Evolutionary conservation across 2,329 filamentous ascomycete genomes (phyloP).

Genomic region (Hymenoscyphus albidus): DNA sequence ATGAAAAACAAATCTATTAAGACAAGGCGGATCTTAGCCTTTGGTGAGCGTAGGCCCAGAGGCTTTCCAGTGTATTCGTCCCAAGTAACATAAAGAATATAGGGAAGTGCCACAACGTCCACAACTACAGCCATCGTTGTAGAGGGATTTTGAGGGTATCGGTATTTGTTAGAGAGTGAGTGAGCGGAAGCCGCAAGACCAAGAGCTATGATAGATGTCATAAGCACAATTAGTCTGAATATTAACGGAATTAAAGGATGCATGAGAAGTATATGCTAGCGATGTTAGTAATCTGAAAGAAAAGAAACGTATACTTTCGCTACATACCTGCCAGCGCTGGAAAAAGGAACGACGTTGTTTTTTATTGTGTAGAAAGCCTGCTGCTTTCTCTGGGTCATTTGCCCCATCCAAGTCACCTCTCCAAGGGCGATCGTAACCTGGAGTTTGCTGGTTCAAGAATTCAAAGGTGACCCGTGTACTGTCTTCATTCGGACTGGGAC

Average conservation of each 20-base stretch:
- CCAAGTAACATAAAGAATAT: conserved; percentile 89
- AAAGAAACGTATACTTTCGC: neutral
- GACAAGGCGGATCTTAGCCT: conserved; percentile 83
- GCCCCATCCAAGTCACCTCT: conserved; percentile 31
- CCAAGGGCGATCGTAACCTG: conserved; percentile 36
- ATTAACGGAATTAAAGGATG: conserved; percentile 73
- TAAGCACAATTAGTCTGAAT: conserved; percentile 77
- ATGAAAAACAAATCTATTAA: conserved; percentile 94
- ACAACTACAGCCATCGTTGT: conserved; percentile 86
- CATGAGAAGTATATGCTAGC: conserved; percentile 32
- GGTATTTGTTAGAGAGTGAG: conserved; percentile 41
- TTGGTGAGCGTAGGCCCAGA: conserved; percentile 76
- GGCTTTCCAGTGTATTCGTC: conserved; percentile 97
- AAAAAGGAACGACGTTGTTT: conserved; percentile 28
- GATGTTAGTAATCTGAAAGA: conserved; percentile 12
- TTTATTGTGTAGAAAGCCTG: conserved; percentile 29
- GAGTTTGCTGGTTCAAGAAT: conserved; percentile 31
- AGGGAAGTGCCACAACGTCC: conserved; percentile 82
- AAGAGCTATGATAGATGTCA: conserved; percentile 78
- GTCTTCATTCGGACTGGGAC: conserved; percentile 28
- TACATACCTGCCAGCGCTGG: conserved; percentile 29
- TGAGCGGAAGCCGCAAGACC: conserved; percentile 75
- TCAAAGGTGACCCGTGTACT: conserved; percentile 28
- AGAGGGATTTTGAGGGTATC: conserved; percentile 62
- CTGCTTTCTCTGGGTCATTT: conserved; percentile 30